phyloP scores from a whole-genome alignment of 768 basidiomycete genomes.

The Pholiota molesta region DNA sequence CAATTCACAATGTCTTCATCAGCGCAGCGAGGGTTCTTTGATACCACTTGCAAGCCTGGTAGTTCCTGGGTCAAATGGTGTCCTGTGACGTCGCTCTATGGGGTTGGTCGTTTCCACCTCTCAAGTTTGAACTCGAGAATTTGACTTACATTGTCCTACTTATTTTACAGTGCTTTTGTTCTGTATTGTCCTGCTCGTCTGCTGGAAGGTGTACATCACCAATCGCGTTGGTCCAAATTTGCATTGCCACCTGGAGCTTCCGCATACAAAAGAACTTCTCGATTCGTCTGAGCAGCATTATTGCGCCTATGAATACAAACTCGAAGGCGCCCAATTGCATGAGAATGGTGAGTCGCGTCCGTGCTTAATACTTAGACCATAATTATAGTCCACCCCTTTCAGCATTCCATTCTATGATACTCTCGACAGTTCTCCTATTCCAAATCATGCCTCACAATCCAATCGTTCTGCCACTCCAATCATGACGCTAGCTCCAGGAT shows the following conservation, averaged over 20 bases:
- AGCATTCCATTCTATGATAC: neutral
- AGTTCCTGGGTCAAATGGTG: conserved; percentile 23
- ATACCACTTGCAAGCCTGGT: conserved; percentile 14
- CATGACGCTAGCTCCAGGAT: neutral
- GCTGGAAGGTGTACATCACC: conserved; percentile 17
- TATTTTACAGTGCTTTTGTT: neutral
- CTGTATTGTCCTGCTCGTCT: conserved; percentile 7
- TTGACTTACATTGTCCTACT: neutral
- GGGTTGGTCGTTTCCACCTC: conserved; percentile 17
- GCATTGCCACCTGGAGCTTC: conserved; percentile 13
- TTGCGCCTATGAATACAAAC: conserved; percentile 8
- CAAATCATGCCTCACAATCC: neutral
- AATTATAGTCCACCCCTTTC: neutral
- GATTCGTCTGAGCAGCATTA: conserved; percentile 6
- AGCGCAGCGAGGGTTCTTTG: conserved; percentile 6
- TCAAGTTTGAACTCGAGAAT: neutral
- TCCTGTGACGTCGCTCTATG: conserved; percentile 24
- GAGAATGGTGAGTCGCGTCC: neutral
- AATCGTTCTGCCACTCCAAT: neutral
- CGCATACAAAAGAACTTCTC: conserved; percentile 9
- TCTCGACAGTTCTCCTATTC: neutral
- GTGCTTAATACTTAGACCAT: neutral
- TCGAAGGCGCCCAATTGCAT: conserved; percentile 4
- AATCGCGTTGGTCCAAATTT: conserved; percentile 4
- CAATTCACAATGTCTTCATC: neutral